Evolutionary conservation across 2,329 filamentous ascomycete genomes (phyloP), one percentile per base, ranked within the genome.

Genomic region (Colletotrichum australisinense): DNA sequence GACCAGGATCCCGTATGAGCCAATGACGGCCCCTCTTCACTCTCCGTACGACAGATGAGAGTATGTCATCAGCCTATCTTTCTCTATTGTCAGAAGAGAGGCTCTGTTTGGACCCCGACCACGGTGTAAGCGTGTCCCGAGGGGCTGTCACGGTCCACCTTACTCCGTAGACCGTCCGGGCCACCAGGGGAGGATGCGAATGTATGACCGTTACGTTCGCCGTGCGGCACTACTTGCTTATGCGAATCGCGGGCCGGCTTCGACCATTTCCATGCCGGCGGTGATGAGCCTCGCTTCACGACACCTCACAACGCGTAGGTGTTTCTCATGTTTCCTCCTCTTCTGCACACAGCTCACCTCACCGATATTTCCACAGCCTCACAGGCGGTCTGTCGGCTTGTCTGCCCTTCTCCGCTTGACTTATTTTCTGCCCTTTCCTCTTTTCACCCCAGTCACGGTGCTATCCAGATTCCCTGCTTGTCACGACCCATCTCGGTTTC

Each of bases 91-190:
- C 32, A 22, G 5, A 7, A 22, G n/a, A 22, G n/a, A 8, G 22
- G 32, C 32, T 24, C 30, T 42, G 14, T 16, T 6, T 60, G 8
- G 42, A 22, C 42, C 42, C 42, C 42, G 42, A 49, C 42, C 42
- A n/a, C 8, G 42, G 42, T 49, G 42, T 49, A 49, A 49, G 42
- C 42, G 60, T 58, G 49, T 69, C 63, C 68, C 42, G 30, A 70
- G 55, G 56, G 63, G 55, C 68, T 71, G 63, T 62, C 69, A 67
- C 49, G 68, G 63, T 35, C 68, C 68, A 71, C 68, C 30, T 32
- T 32, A 32, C 30, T 32, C 30, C 57, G 24, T 30, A 30, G 38
- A 58, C 57, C 67, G 38, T 62, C 53, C 55, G 53, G 67, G 16
- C 53, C 63, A 55, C 55, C 32, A 24, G 24, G n/a, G 46, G 24